Conservation (phyloP, 2,329 filamentous ascomycete genomes). For the Beauveria sp. region DNA sequence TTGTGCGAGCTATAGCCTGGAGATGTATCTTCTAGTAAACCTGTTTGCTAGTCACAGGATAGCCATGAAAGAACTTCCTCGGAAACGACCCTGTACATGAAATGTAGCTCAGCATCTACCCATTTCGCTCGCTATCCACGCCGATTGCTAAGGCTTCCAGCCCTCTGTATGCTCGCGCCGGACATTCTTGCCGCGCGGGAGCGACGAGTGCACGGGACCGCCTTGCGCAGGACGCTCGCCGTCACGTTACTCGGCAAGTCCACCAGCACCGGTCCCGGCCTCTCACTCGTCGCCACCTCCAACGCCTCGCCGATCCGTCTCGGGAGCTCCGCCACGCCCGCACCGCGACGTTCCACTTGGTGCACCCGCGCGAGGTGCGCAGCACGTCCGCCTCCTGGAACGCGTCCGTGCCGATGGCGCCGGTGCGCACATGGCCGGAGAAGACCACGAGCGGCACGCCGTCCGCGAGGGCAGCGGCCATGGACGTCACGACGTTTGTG, state of each 20-base stretch:
- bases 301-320: constrained; percentile 95
- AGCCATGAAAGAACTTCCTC: too few species aligned
- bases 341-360: constrained; percentile 99
- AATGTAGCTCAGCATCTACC: too few species aligned
- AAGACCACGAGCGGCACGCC: constrained; percentile 95
- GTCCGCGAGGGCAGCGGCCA: constrained; percentile 92
- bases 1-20: too few species aligned
- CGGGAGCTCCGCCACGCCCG: constrained; percentile 89
- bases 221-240: too few species aligned
- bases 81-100: too few species aligned
- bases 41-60: too few species aligned
- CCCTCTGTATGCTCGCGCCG: too few species aligned
- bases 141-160: too few species aligned
- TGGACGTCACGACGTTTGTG: constrained; percentile 92
- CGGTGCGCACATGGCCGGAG: constrained; percentile 82
- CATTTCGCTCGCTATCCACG: too few species aligned
- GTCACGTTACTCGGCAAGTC: constrained; percentile 36
- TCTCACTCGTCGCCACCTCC: constrained; percentile 89
- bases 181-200: too few species aligned
- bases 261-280: constrained; percentile 88
- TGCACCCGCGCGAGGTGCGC: constrained; percentile 89
- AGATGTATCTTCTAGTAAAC: too few species aligned
- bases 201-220: too few species aligned
- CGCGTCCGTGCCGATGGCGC: constrained; percentile 85
- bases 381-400: constrained; percentile 96